Conservation (phyloP, 2,329 filamentous ascomycete species). For the Lecanosticta acicola region DNA sequence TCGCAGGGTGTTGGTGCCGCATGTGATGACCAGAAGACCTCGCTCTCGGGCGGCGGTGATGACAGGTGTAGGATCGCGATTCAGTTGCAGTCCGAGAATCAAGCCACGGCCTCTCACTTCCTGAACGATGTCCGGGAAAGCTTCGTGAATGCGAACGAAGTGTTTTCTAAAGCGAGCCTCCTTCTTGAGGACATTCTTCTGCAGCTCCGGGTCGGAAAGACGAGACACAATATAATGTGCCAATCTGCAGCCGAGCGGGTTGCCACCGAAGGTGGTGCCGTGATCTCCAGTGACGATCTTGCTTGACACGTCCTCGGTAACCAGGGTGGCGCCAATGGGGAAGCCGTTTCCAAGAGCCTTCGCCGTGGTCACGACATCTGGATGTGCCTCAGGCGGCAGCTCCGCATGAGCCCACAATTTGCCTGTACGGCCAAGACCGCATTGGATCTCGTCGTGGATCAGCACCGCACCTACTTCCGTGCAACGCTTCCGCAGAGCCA, state of each 20-base stretch:
- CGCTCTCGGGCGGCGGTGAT: conserved; percentile 81
- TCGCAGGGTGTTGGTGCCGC: conserved; percentile 82
- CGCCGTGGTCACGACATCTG: conserved; percentile 87
- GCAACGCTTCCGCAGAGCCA: conserved; percentile 76
- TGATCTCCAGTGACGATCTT: conserved; percentile 74
- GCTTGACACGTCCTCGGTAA: conserved; percentile 61
- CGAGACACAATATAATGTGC: conserved; percentile 80
- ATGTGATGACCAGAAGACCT: conserved; percentile 84
- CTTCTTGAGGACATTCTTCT: conserved; percentile 64
- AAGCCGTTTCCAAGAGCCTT: conserved; percentile 97
- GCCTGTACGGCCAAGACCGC: conserved; percentile 81
- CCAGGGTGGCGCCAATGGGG: conserved; percentile 79
- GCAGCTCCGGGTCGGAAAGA: conserved; percentile 65
- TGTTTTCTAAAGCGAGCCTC: conserved; percentile 54
- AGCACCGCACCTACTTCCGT: conserved; percentile 81
- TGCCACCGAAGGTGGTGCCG: conserved; percentile 90
- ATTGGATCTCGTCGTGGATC: conserved; percentile 97
- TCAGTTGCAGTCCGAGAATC: conserved; percentile 81
- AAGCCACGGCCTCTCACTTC: conserved; percentile 80
- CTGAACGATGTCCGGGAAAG: conserved; percentile 64
- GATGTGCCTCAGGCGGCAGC: conserved; percentile 73
- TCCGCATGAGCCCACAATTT: conserved; percentile 80
- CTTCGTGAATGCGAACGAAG: conserved; percentile 52
- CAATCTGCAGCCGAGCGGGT: conserved; percentile 76
- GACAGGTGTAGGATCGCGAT: conserved; percentile 64